These are phyloP conservation scores for Paecilomyces formosus DNA, from an alignment of 2,329 filamentous ascomycete genomes.

Conservation along the genomic window DNA sequence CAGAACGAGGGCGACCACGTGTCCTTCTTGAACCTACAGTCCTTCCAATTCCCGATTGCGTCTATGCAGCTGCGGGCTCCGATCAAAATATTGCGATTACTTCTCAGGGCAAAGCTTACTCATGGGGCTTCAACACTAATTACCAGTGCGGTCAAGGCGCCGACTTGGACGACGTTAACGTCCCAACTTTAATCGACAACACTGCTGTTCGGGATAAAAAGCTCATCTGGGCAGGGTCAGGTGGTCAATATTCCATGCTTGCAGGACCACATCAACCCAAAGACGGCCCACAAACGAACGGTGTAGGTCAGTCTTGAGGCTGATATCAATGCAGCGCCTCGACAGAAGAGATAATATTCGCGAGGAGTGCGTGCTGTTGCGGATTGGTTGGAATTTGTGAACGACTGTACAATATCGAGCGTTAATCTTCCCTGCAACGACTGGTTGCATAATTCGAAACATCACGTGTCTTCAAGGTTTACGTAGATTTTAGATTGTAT, in stretches of 20 bases:
- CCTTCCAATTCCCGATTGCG: neutral
- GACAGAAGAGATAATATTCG: neutral
- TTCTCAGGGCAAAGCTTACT: constrained; percentile 8
- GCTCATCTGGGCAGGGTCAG: constrained; percentile 9
- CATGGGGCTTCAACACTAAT: constrained; percentile 9
- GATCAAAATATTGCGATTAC: constrained; percentile 10
- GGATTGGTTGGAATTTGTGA: neutral
- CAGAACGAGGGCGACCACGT: constrained; percentile 5
- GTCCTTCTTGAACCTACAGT: constrained; percentile 5
- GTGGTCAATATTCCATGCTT: constrained; percentile 4
- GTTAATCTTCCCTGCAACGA: no score
- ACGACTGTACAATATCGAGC: no score
- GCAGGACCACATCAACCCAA: neutral
- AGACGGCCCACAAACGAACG: neutral
- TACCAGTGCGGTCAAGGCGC: constrained; percentile 8
- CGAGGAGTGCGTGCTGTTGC: neutral
- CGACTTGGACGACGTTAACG: constrained; percentile 4
- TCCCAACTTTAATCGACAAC: constrained; percentile 7
- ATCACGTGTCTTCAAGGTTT: no score
- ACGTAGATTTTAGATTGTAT: no score
- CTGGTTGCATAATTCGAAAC: no score
- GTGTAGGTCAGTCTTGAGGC: neutral
- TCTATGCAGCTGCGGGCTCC: constrained; percentile 6
- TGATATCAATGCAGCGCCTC: neutral
- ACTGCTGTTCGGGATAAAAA: constrained; percentile 7